Evolutionary conservation across 352 stramenopile species (phyloP), one percentile per base, ranked within the genome.

Genomic region (Phytophthora palmivora): DNA sequence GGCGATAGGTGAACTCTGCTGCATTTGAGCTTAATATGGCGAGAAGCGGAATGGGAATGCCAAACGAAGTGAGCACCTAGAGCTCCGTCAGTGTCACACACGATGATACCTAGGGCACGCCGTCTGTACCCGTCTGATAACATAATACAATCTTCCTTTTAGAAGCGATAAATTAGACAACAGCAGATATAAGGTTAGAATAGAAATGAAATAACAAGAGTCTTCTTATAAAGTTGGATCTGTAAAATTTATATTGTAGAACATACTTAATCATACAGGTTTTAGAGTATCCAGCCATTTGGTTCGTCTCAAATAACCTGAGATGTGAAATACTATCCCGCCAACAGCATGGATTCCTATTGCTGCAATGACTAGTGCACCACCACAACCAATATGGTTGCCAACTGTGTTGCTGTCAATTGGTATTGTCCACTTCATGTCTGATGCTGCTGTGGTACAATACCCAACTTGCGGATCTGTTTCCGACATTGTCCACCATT

Each of bases 371-470:
- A 1, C 33, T n/a, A n/a, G n/a, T n/a, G n/a, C 15, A 30, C 21
- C 26, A 44, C 21, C 24, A 22, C 44, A 18, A 18, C 39, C 51
- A 22, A 33, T 11, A 42, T 50, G 32, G 38, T 6, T 58, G 14
- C 22, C 42, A 11, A 22, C 37, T 6, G 18, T 49, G 9, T 8
- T 64, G 24, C 19, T 69, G 11, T n/a, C 49, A 12, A 4, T 52
- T 3, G 45, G 22, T 2, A 6, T 46, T 1, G 6, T 60, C 38
- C 60, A 70, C 39, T 37, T 37, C n/a, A 15, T 44, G 4, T 15
- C 10, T 60, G 8, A 1, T 70, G 24, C 26, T 64, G 53, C 28
- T 63, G 8, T 69, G 60, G 60, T 64, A 45, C 46, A 70, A 51
- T 32, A 34, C 11, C 5, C 28, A 7, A 5, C 24, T 55, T 5